These are phyloP conservation scores for Trichoderma harzianum DNA, from an alignment of 2,329 filamentous ascomycete genomes.

Conservation along the genomic window DNA sequence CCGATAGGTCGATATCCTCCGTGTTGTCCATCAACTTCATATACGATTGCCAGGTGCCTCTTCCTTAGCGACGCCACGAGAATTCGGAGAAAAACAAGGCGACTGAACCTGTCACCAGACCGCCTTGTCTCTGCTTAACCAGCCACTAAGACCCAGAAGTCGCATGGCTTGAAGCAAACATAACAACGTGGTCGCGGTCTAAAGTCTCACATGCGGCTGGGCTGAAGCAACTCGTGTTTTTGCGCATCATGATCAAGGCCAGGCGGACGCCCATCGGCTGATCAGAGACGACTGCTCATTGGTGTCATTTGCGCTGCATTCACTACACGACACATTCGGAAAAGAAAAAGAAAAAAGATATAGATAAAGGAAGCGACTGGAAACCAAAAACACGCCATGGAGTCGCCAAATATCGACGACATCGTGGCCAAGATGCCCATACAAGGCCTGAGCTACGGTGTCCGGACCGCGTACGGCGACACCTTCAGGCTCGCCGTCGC, in stretches of 20 bases:
- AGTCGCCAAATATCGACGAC: not conserved
- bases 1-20: constrained; percentile 5
- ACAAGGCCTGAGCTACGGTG: constrained; percentile 27
- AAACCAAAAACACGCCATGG: not conserved
- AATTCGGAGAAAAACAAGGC: not conserved
- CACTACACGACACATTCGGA: not conserved
- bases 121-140: not conserved
- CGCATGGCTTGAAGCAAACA: not conserved
- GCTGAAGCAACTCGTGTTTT: not conserved
- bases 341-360: not conserved
- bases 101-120: not conserved
- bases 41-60: not conserved
- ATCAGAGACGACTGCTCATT: not conserved
- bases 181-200: not conserved
- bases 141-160: not conserved
- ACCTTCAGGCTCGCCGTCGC: constrained; percentile 36
- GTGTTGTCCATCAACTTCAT: not conserved
- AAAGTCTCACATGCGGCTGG: constrained; percentile 12
- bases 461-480: constrained; percentile 34
- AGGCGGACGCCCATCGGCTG: not conserved
- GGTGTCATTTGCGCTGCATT: not conserved
- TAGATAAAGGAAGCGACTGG: not conserved
- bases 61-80: not conserved
- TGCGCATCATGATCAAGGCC: constrained; percentile 1
- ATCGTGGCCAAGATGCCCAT: constrained; percentile 5